Base-by-base conservation (phyloP, 164 flowering plant species). In the Stephania japonica region DNA sequence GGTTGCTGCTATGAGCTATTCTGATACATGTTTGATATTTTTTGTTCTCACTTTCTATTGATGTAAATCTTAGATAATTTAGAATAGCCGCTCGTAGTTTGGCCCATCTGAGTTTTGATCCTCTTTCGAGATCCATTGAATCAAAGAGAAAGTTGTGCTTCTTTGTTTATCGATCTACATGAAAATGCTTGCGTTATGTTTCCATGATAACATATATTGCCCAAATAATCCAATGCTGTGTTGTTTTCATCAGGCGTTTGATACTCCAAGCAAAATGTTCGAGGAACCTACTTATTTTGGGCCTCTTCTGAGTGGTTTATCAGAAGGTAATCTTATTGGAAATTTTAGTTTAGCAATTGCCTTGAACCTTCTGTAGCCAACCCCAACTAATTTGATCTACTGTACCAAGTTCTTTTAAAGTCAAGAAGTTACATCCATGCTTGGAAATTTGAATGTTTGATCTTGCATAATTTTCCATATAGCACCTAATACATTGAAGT, bases 251-350 rank as follows among this genome's bases (percentile, higher is more conserved):
- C 90, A 94, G 98, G 97, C 93, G 71, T 75, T 93, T 66, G 91
- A 73, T 77, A 81, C 83, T 63, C 77, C 77, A 21, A 68, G 68
- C 42, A 68, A 84, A 73, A 81, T 63, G 69, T 75, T 72, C 72
- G 78, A 76, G 74, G 75, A 77, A 67, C 79, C 91, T 24, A 61
- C 73, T 74, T 87, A 74, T 80, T 82, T 81, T 75, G 68, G 82
- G 76, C 88, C 94, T 81, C 81, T 89, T 77, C 71, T 93, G 8
- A 72, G 72, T 73, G 97, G 91, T 44, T 76, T 91, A 42, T 80
- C 88, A 7, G 86, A 84, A 88, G 98, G 98, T 93, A 85, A 78
- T 56, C 14, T 65, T 71, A 4, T 14, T 13, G 18, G 19, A 56
- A 56, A 19, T 32, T 32, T 32, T 32, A 32, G 38, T 16, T 56